Evolutionary conservation across 2,329 filamentous ascomycete genomes (phyloP), one percentile per base, ranked within the genome.

Genomic region (Colletotrichum camelliae): DNA sequence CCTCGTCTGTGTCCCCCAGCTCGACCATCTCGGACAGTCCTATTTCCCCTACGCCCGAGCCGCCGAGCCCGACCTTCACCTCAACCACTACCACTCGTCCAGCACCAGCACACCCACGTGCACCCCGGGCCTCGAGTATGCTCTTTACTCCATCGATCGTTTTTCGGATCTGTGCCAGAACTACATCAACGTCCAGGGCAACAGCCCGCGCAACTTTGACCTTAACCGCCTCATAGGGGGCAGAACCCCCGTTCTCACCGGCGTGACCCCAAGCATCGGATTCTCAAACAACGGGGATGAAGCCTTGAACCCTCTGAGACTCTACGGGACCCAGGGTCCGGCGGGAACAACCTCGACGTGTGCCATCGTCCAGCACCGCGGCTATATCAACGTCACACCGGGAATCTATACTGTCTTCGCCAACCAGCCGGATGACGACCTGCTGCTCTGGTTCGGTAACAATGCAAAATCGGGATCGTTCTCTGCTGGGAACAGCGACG

Each of bases 41-140:
- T 6, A n/a, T 48, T 4, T 48, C 43, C 10, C n/a, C 43, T n/a
- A 48, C 43, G 7, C 43, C 43, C 3, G 43, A 48, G 43, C 43
- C 43, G 18, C 43, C 5, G 43, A 48, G 43, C 43, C 43, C 43
- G 43, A 48, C 43, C n/a, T 48, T 48, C n/a, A 48, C n/a, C 43
- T 21, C 43, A n/a, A 21, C n/a, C 43, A 21, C 43, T 10, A 21
- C 43, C 5, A 21, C n/a, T 21, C 43, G 7, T 21, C n/a, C n/a
- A 48, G 18, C 43, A 10, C 43, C 10, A 48, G 18, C 43, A 48
- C 10, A 48, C 43, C 43, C 6, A 48, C 43, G 43, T 77, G 76
- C n/a, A 75, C 69, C n/a, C 48, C 70, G 52, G 76, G 76, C 21
- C 29, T 65, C 15, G 73, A 77, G 67, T 76, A 66, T 24, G 76